These are phyloP conservation scores for Colletotrichum zoysiae DNA, from an alignment of 2,329 filamentous ascomycete species.

Conservation along the genomic window DNA sequence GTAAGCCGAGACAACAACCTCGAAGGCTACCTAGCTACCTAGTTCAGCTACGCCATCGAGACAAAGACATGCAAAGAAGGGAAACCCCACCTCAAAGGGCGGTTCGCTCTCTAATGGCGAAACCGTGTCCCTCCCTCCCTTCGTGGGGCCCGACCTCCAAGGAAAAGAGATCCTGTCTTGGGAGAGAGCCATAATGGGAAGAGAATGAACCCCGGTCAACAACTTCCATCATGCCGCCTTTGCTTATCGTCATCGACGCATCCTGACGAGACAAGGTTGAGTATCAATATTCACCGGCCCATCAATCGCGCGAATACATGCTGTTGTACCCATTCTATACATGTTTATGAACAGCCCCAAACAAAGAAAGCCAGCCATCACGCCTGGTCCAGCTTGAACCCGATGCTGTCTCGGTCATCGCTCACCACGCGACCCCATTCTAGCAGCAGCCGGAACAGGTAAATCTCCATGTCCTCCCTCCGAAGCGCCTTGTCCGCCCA, in stretches of 20 bases:
- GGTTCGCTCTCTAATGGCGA: not conserved
- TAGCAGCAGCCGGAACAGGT: conserved; percentile 81
- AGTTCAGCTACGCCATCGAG: not conserved
- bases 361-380: not conserved
- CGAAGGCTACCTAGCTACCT: not conserved
- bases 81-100: not conserved
- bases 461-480: conserved; percentile 83
- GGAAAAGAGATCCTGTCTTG: not conserved
- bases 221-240: not conserved
- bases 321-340: not conserved
- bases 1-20: not conserved
- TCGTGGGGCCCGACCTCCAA: not conserved
- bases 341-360: not conserved
- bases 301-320: not conserved
- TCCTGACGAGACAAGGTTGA: not conserved
- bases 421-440: conserved; percentile 81
- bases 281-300: not conserved
- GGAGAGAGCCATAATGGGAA: not conserved
- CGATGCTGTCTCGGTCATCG: conserved; percentile 66
- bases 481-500: conserved; percentile 75
- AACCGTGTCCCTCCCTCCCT: no score
- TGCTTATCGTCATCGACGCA: not conserved
- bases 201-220: not conserved
- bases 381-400: conserved; percentile 47
- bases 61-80: not conserved